Evolutionary conservation across 1,284 basidiomycete species (phyloP), one percentile per base, ranked within the genome.

Genomic region (Fomes fomentarius): DNA sequence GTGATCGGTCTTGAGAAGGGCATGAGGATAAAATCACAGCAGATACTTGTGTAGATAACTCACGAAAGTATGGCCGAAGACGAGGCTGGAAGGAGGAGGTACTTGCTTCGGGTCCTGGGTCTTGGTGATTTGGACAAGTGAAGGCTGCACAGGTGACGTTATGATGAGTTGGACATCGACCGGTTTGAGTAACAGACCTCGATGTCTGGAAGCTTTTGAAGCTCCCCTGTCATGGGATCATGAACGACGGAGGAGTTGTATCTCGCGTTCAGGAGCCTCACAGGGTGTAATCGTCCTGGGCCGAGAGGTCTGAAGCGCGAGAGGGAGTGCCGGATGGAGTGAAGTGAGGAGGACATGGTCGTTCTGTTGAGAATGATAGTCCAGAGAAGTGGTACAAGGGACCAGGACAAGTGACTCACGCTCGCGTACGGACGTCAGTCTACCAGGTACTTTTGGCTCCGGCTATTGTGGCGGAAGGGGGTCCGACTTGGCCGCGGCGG

Each of bases 11-110:
- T 88, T 59, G 40, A 30, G 24, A 47, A 10, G 17, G 11, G 15
- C 19, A 12, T 35, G 7, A 21, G 17, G 9, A 46, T 11, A 46
- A 48, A 17, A 34, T 28, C n/a, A 14, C 14, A 25, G 11, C 26
- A 42, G 38, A 48, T 21, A 4, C 4, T 8, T 9, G 24, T 2
- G 12, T 11, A 15, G 4, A 24, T 4, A 24, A 76, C 83, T 72
- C 65, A 89, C 89, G 66, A 91, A 91, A 24, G 78, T 84, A 64
- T 83, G 83, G 3, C 88, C 89, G 64, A 90, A 91, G 6, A 83
- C 76, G 41, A 91, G 75, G 15, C 71, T 73, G 3, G 81, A 76
- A 15, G 83, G 72, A 4, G 77, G 73, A 19, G 87, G 86, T 8
- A 79, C 70, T 21, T 77, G 66, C 57, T 78, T 79, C 2, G 83